These are phyloP conservation scores for Candida taoyuanica DNA, from an alignment of 805 yeast genomes.

Conservation along the genomic window DNA sequence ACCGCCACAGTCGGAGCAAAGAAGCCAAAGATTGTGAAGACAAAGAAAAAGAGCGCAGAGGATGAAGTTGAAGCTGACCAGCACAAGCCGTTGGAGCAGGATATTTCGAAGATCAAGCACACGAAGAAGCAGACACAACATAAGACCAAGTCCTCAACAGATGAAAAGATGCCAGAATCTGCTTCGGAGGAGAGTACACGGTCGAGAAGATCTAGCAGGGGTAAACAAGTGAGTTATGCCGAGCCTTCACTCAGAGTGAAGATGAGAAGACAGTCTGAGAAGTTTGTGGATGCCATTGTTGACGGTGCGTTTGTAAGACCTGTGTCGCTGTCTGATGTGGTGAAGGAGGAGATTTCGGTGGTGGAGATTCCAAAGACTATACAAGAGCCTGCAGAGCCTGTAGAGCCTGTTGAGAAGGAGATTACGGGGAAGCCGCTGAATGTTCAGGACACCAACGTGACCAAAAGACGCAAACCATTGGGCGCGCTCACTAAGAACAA, in stretches of 20 bases:
- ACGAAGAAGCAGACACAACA: slow-evolving; percentile 28
- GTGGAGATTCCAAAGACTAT: not conserved
- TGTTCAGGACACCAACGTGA: slow-evolving; percentile 22
- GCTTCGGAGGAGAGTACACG: slow-evolving; percentile 19
- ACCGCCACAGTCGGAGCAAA: too few relatives aligned
- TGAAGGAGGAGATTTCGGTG: not conserved
- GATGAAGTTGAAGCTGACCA: slow-evolving; percentile 20
- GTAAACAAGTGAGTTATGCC: slow-evolving; percentile 59
- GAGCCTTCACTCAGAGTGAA: slow-evolving; percentile 64
- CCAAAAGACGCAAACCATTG: slow-evolving; percentile 27
- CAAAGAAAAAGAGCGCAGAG: slow-evolving; percentile 1
- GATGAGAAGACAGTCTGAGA: slow-evolving; percentile 61
- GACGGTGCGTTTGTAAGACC: slow-evolving; percentile 15
- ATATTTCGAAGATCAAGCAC: slow-evolving; percentile 22
- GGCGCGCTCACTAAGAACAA: slow-evolving; percentile 17
- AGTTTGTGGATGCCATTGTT: slow-evolving; percentile 55
- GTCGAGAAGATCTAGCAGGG: slow-evolving; percentile 38
- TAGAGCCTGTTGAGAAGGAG: not conserved
- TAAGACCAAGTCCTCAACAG: slow-evolving; percentile 29
- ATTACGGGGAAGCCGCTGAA: slow-evolving; percentile 14
- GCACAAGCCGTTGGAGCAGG: slow-evolving; percentile 21
- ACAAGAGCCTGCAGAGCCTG: slow-evolving; percentile 1
- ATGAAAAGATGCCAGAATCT: slow-evolving; percentile 36
- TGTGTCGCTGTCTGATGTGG: not conserved
- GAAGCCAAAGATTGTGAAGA: not conserved